Evolutionary conservation across 2,329 filamentous ascomycete genomes (phyloP).

Genomic region (Verticillium nonalfalfae): DNA sequence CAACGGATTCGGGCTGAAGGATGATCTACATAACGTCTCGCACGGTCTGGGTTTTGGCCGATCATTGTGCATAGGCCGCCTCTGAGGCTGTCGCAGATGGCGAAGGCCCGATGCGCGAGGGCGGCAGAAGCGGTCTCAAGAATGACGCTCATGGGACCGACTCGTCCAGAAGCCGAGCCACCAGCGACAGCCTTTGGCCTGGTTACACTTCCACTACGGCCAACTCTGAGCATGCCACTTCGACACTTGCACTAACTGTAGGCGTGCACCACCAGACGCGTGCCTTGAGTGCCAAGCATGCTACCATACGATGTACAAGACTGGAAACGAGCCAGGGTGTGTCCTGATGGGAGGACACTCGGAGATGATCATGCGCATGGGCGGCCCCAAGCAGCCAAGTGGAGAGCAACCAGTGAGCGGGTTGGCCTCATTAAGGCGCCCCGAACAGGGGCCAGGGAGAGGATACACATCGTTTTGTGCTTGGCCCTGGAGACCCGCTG

Average conservation of each 20-base stretch:
- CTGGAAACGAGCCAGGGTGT: background rate
- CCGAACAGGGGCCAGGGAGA: background rate
- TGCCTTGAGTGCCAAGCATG: background rate
- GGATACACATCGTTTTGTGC: background rate
- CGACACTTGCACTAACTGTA: background rate
- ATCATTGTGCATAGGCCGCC: background rate
- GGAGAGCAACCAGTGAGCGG: background rate
- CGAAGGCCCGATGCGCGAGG: background rate
- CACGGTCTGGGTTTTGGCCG: background rate
- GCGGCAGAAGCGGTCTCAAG: background rate
- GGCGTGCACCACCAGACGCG: background rate
- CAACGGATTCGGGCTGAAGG: background rate
- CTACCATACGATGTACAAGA: background rate
- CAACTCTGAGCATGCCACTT: background rate
- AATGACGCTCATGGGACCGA: too few species aligned
- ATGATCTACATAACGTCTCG: background rate
- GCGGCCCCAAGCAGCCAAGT: background rate
- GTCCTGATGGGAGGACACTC: background rate
- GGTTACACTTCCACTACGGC: too few species aligned
- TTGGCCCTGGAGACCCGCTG: background rate
- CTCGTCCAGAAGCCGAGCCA: background rate
- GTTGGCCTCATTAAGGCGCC: background rate
- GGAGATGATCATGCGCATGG: background rate
- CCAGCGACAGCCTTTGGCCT: too few species aligned
- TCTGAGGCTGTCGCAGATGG: background rate